Base-by-base conservation (phyloP, 2,329 filamentous ascomycete genomes). In the Pseudohalonectria lignicola region DNA sequence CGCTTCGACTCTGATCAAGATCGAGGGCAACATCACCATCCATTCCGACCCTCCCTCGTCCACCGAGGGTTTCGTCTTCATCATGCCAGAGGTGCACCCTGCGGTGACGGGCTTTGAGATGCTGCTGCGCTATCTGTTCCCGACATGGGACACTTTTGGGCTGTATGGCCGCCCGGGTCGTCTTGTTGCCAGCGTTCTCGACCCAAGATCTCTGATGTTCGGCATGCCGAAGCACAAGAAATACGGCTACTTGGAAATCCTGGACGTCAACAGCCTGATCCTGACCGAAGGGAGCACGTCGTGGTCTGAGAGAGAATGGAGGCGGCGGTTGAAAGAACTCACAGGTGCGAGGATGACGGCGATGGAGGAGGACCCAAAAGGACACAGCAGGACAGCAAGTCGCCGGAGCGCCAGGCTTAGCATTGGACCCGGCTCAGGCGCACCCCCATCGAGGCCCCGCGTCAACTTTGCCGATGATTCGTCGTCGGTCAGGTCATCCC, bases 81-180 rank as follows among this genome's bases (percentile, higher is more conserved):
- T 96, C 48, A 95, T 98, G 88, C 92, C 92, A 4, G 92, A 98
- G 57, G 76, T 82, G 2, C 86, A 86, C 51, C 82, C 90, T n/a
- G 88, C 86, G 15, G 83, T 98, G 11, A 84, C 78, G 39, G 92
- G 92, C 0, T 94, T 96, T 49, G 92, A 96, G 58, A 95, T 93
- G 70, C 82, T 98, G 70, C 68, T 98, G 25, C 77, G 86, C 33
- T 95, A 85, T 63, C 67, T 98, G 11, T 93, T 98, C 55, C 92
- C 92, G 0, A 85, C 87, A 0, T 98, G 86, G 67, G 92, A 98
- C 55, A 86, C 86, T 0, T 98, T 95, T 57, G 78, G 73, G 29
- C 67, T 98, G 2, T 98, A 98, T 50, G 92, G 92, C 20, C 82
- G 92, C 17, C 92, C 92, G 0, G 83, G 76, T 20, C 79, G 86